Evolutionary conservation across 2,329 filamentous ascomycete species (phyloP).

Genomic region (Fusarium scirpi): DNA sequence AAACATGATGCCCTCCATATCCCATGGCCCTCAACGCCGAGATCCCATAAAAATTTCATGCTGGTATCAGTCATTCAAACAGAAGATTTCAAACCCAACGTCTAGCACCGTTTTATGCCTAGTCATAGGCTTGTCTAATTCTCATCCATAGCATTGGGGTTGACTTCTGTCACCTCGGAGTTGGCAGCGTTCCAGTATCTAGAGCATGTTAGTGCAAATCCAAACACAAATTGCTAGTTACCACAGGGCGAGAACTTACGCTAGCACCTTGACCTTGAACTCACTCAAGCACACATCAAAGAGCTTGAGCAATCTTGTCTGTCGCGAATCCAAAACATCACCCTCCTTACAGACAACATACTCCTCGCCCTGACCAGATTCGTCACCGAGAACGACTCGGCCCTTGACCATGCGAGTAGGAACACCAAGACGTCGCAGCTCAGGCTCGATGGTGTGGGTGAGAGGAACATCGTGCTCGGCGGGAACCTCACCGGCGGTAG

Average conservation of each 20-base stretch:
- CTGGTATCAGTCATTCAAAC: conserved; percentile 53
- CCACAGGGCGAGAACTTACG: conserved; percentile 61
- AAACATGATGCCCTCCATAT: conserved; percentile 49
- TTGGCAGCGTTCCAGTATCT: conserved; percentile 73
- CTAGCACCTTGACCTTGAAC: conserved; percentile 84
- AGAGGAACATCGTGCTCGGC: conserved; percentile 86
- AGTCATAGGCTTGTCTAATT: conserved; percentile 25
- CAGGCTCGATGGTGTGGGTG: conserved; percentile 89
- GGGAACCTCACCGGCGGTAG: conserved; percentile 82
- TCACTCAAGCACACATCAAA: conserved; percentile 92
- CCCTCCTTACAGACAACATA: conserved; percentile 89
- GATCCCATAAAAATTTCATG: conserved; percentile 50
- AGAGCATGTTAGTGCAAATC: conserved; percentile 22
- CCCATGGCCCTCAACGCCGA: conserved; percentile 53
- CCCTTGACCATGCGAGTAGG: conserved; percentile 91
- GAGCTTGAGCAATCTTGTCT: conserved; percentile 93
- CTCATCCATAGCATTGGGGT: conserved; percentile 55
- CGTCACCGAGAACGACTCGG: conserved; percentile 78
- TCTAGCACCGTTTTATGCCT: conserved; percentile 42
- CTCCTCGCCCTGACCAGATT: conserved; percentile 64
- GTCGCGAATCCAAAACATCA: conserved; percentile 85
- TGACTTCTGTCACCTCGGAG: conserved; percentile 69
- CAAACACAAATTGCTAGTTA: too few relatives aligned
- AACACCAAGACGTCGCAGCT: conserved; percentile 87
- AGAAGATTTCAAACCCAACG: conserved; percentile 45